These are phyloP conservation scores for Austropuccinia psidii DNA, from an alignment of 1,284 basidiomycete genomes.

Conservation along the genomic window DNA sequence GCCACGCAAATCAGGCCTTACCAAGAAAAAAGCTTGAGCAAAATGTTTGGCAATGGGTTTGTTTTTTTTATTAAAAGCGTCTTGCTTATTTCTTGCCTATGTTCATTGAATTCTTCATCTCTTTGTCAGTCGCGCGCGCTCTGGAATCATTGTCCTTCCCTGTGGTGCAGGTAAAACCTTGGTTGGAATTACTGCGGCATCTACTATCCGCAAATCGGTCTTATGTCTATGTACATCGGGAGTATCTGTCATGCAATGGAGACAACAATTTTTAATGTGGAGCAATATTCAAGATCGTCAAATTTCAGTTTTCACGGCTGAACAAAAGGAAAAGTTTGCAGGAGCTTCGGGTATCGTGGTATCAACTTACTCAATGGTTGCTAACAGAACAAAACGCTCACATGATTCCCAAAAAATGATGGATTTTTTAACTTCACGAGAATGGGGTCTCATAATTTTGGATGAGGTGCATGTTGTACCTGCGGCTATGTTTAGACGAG, in stretches of 20 bases:
- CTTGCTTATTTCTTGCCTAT: background rate
- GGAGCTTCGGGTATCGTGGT: conserved; percentile 92
- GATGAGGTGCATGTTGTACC: conserved; percentile 98
- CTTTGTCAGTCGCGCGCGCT: conserved; percentile 69
- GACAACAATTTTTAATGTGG: conserved; percentile 92
- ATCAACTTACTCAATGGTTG: conserved; percentile 97
- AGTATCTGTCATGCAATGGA: conserved; percentile 97
- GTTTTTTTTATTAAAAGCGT: too few relatives aligned
- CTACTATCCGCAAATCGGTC: conserved; percentile 98
- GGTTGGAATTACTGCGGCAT: conserved; percentile 97
- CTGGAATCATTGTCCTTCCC: conserved; percentile 95
- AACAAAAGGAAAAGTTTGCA: conserved; percentile 94
- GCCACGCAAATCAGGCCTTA: conserved; percentile 92
- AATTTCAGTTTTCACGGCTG: conserved; percentile 89
- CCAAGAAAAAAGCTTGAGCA: conserved; percentile 91
- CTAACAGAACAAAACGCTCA: conserved; percentile 88
- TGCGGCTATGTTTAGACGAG: conserved; percentile 90
- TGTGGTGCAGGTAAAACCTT: conserved; percentile 98
- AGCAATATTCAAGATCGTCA: conserved; percentile 91
- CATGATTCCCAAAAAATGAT: conserved; percentile 98
- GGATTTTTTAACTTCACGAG: conserved; percentile 86
- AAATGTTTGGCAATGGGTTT: conserved; percentile 97
- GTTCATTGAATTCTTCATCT: background rate
- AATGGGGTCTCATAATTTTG: conserved; percentile 91
- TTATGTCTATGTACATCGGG: conserved; percentile 96